Evolutionary conservation across 83 land plant species (phyloP).

Genomic region (Picea abies): DNA sequence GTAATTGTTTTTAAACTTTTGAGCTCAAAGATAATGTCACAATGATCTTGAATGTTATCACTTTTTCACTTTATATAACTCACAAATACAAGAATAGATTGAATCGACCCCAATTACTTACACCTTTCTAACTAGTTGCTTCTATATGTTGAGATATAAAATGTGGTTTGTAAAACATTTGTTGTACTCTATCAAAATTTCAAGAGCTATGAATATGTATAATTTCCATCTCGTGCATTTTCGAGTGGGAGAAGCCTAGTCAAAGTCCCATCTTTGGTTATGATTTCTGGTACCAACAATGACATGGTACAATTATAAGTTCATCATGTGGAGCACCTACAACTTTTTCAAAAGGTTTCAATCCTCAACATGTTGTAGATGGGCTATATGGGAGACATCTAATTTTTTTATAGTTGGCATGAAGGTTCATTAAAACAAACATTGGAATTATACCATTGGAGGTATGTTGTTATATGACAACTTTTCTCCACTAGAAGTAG

Average conservation of each 20-base stretch:
- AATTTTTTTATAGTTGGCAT: constrained; percentile 54
- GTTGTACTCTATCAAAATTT: not conserved
- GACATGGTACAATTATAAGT: constrained; percentile 51
- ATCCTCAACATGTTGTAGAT: constrained; percentile 41
- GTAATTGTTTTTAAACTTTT: too few relatives aligned
- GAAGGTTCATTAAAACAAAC: constrained; percentile 49
- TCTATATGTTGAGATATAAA: not conserved
- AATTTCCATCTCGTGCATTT: not conserved
- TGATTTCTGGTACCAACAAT: constrained; percentile 63
- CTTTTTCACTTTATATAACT: too few relatives aligned
- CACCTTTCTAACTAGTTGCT: not conserved
- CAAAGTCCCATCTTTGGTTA: constrained; percentile 46
- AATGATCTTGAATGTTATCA: too few relatives aligned
- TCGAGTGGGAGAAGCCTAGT: constrained; percentile 57
- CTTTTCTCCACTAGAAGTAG: not conserved
- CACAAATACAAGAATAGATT: too few relatives aligned
- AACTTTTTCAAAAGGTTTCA: constrained; percentile 55
- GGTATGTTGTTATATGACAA: constrained; percentile 18
- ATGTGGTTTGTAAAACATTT: not conserved
- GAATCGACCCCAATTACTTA: not conserved
- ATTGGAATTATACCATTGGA: constrained; percentile 37
- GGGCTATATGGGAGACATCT: constrained; percentile 51
- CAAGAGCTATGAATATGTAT: not conserved
- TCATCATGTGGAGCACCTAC: constrained; percentile 56
- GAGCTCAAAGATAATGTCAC: too few relatives aligned